These are phyloP conservation scores for Xylaria sp. DNA, from an alignment of 2,329 filamentous ascomycete genomes.

Conservation along the genomic window DNA sequence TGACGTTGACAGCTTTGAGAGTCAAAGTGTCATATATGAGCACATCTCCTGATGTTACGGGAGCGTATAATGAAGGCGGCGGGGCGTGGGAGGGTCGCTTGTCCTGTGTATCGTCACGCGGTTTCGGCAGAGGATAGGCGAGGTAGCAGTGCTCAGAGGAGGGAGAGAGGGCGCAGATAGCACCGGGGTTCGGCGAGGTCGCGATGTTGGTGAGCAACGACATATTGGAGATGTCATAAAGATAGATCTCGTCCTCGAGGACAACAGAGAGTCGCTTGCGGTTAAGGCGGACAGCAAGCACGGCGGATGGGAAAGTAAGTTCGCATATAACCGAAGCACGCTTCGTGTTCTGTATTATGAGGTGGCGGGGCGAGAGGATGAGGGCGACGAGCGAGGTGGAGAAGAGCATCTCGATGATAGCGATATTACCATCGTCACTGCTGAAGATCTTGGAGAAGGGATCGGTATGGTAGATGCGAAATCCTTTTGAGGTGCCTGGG, in stretches of 20 bases:
- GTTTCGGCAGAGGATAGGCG: slow-evolving; percentile 84
- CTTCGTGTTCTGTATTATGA: slow-evolving; percentile 97
- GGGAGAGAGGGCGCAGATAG: slow-evolving; percentile 89
- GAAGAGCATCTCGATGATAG: slow-evolving; percentile 98
- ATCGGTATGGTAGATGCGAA: slow-evolving; percentile 95
- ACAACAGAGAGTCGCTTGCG: slow-evolving; percentile 92
- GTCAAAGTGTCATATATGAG: slow-evolving; percentile 89
- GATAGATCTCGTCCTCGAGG: slow-evolving; percentile 93
- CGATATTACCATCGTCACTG: slow-evolving; percentile 91
- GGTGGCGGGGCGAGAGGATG: slow-evolving; percentile 84
- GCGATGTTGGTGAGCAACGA: slow-evolving; percentile 89
- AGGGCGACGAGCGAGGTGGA: slow-evolving; percentile 95
- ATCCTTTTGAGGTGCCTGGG: slow-evolving; percentile 85
- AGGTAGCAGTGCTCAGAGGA: slow-evolving; percentile 96
- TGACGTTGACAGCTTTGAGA: slow-evolving; percentile 90
- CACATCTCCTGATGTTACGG: slow-evolving; percentile 87
- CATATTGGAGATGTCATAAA: slow-evolving; percentile 99
- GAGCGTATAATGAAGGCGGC: slow-evolving; percentile 74
- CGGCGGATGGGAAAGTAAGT: slow-evolving; percentile 95
- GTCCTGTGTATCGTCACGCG: slow-evolving; percentile 61
- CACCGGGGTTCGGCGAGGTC: slow-evolving; percentile 89
- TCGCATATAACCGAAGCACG: slow-evolving; percentile 89
- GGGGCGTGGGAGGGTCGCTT: slow-evolving; percentile 79
- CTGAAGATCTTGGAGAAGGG: slow-evolving; percentile 95
- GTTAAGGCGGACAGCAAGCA: slow-evolving; percentile 91